Evolutionary conservation across 352 stramenopile species (phyloP).

Genomic region (Globisporangium middletonii): DNA sequence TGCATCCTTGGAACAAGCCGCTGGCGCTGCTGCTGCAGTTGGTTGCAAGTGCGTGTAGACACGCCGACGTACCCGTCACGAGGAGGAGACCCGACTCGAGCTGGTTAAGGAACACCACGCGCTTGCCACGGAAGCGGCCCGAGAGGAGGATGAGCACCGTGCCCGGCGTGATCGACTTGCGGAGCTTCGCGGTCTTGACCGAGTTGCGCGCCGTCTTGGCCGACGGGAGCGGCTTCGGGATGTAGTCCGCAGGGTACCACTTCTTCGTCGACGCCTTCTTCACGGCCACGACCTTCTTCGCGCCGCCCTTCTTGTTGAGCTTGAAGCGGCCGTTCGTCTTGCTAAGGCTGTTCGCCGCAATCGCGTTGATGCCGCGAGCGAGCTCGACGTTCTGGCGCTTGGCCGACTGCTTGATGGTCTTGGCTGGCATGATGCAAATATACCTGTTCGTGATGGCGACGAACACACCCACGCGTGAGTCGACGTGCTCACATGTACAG

Average conservation of each 20-base stretch:
- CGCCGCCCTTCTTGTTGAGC: constrained; percentile 47
- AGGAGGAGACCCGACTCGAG: constrained; percentile 96
- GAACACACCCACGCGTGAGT: not conserved
- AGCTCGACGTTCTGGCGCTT: constrained; percentile 67
- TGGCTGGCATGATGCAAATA: constrained; percentile 38
- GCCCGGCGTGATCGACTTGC: constrained; percentile 94
- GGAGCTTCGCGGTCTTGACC: constrained; percentile 91
- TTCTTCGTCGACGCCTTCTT: constrained; percentile 48
- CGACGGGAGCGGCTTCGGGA: constrained; percentile 63
- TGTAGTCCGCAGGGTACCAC: constrained; percentile 77
- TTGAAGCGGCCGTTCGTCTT: constrained; percentile 60
- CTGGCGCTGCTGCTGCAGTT: not conserved
- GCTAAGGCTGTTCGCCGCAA: constrained; percentile 53
- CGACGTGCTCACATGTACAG: not conserved
- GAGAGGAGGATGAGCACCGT: constrained; percentile 98
- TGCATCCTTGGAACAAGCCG: constrained; percentile 56
- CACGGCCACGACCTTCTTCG: constrained; percentile 57
- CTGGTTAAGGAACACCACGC: constrained; percentile 98
- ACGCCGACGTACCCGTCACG: constrained; percentile 82
- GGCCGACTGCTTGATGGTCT: constrained; percentile 24
- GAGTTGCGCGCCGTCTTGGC: constrained; percentile 76
- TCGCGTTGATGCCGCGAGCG: constrained; percentile 75
- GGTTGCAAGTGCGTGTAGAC: not conserved
- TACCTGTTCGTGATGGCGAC: constrained; percentile 21
- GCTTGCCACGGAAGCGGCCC: constrained; percentile 97